Base-by-base conservation (phyloP, 148 eudicot genomes). In the Cornus kousa region DNA sequence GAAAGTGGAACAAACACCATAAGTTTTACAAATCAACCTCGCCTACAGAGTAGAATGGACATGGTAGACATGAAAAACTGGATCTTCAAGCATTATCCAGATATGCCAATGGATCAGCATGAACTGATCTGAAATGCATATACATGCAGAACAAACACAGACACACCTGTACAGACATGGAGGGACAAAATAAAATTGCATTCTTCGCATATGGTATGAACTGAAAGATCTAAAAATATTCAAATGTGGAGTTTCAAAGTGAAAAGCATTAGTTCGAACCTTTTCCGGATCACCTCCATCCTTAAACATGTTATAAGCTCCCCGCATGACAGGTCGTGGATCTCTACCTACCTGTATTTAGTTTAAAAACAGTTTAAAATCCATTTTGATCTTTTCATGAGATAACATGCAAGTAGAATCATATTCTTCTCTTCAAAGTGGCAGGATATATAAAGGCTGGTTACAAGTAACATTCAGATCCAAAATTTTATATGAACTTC, bases 271-370 rank as follows among this genome's bases (percentile, higher is more conserved):
- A 48, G 55, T 50, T 20, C 53, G n/a, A 33, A 93, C 99, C 97
- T 93, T 88, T 74, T 89, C 92, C 28, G 97, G 97, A 84, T 91
- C 92, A 73, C 95, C 97, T 9, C 97, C 97, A 80, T 93, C 93
- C 89, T 89, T 95, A 81, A 91, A 93, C 93, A 95, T 78, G 76
- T 71, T 72, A 81, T 95, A 93, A 33, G 87, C 90, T 84, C 90
- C 82, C 57, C 92, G 84, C 99, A 95, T 95, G 55, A 91, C 93
- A n/a, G 92, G 90, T 53, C 99, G 89, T n/a, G 95, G 83, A 87
- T 95, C 99, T 82, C 78, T 87, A 74, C 97, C 97, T 50, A 95
- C 97, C 99, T 95, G 85, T 76, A 78, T 23, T 37, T 1, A 7
- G 50, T 64, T 28, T 46, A 39, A 14, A 67, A 67, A 33, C 24